A percentile compares a stretch with the other conserved stretches of the same genome.
Conservation (phyloP, 108 stramenopile species). For the Discostella pseudostelligera region DNA sequence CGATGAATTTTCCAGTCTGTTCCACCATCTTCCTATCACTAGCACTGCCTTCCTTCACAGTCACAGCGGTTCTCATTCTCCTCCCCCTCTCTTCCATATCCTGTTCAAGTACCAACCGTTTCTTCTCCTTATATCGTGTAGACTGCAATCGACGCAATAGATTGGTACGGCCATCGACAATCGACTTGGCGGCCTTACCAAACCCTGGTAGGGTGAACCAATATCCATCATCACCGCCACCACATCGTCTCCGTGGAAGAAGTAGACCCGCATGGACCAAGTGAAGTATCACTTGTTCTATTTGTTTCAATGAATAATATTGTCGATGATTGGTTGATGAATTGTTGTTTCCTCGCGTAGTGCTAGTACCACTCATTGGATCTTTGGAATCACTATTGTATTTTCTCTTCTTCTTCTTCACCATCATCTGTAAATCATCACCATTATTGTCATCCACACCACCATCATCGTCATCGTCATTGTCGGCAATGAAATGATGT, state of each 20-base stretch:
- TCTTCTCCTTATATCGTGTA: constrained; percentile 35
- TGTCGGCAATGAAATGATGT: not conserved
- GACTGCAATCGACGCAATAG: constrained; percentile 24
- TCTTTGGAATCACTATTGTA: not conserved
- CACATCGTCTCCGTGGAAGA: constrained; percentile 28
- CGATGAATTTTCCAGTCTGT: constrained; percentile 35
- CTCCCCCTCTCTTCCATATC: constrained; percentile 18
- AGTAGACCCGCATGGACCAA: constrained; percentile 39
- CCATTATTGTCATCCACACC: not conserved
- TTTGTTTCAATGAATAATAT: constrained; percentile 1
- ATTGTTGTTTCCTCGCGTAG: not conserved
- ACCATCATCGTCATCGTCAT: not conserved
- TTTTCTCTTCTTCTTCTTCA: not conserved
- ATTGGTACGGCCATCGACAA: constrained; percentile 25
- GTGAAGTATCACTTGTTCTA: constrained; percentile 23
- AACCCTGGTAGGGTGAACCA: constrained; percentile 47
- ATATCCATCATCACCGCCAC: constrained; percentile 24
- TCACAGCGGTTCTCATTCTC: not conserved
- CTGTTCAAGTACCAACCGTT: constrained; percentile 29
- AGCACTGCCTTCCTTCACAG: not conserved
- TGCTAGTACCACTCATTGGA: not conserved
- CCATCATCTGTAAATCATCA: not conserved
- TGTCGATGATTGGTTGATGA: not conserved
- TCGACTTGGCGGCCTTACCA: constrained; percentile 36
- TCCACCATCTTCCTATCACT: not conserved